Percentiles rank a stretch among this genome's conserved stretches.
Evolutionary conservation across 345 rosid genomes (phyloP).

Genomic region (Euphorbia pulcherrima): DNA sequence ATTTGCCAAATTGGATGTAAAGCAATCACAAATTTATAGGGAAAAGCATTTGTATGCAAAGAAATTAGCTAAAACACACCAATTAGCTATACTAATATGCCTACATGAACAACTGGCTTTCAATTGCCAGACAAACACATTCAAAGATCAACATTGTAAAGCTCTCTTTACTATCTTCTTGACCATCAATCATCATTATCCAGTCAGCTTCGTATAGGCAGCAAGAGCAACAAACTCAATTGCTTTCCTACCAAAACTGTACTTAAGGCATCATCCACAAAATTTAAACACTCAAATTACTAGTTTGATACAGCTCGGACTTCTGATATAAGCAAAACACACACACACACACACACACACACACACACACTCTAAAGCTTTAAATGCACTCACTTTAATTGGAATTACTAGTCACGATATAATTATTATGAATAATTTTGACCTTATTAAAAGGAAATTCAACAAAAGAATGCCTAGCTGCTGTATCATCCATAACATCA

Average conservation of each 20-base stretch:
- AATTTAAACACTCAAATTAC: not conserved
- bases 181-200: too few species aligned
- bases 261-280: not conserved
- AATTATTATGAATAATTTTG: not conserved
- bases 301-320: not conserved
- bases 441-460: not conserved
- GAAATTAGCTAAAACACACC: not conserved
- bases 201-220: not conserved
- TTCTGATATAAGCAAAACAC: not conserved
- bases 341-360: too few species aligned
- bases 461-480: not conserved
- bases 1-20: constrained; percentile 1
- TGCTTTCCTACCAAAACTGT: not conserved
- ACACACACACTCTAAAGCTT: not conserved
- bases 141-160: not conserved
- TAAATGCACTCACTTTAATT: not conserved
- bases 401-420: too few species aligned
- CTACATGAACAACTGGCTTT: not conserved
- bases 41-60: not conserved
- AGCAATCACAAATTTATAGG: constrained; percentile 4
- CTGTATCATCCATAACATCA: not conserved
- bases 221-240: not conserved
- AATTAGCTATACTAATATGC: not conserved
- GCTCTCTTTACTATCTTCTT: not conserved
- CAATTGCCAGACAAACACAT: not conserved